Evolutionary conservation across 2,329 filamentous ascomycete species (phyloP).

Genomic region (Aspergillus bombycis): DNA sequence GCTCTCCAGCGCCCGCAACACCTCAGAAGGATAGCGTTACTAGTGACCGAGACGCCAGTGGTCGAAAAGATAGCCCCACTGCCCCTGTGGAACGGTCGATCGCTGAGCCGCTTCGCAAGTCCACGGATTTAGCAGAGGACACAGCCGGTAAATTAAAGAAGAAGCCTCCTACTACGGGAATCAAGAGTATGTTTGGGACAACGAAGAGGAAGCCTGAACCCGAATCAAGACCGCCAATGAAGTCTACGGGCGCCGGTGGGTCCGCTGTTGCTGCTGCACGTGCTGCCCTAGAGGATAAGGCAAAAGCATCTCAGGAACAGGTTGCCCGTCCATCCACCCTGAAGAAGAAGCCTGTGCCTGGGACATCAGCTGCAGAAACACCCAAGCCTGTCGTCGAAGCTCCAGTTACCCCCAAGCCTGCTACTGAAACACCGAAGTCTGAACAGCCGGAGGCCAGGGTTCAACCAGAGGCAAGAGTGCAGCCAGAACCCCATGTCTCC

Average conservation of each 20-base stretch:
- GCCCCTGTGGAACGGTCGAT: slow-evolving; percentile 25
- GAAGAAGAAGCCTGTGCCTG: slow-evolving; percentile 40
- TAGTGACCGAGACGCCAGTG: slow-evolving; percentile 17
- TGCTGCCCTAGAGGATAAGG: slow-evolving; percentile 45
- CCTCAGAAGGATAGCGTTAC: slow-evolving; percentile 25
- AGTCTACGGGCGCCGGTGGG: slow-evolving; percentile 35
- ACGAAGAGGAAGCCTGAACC: slow-evolving; percentile 43
- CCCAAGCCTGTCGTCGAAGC: slow-evolving; percentile 14
- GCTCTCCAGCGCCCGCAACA: slow-evolving; percentile 30
- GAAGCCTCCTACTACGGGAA: slow-evolving; percentile 44
- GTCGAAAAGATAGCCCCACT: slow-evolving; percentile 21
- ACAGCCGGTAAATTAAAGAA: slow-evolving; percentile 49
- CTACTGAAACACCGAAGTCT: slow-evolving; percentile 16
- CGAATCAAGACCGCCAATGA: slow-evolving; percentile 32
- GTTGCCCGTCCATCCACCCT: slow-evolving; percentile 26
- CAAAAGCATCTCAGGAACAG: slow-evolving; percentile 37
- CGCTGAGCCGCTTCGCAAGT: slow-evolving; percentile 36
- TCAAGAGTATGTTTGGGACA: slow-evolving; percentile 49
- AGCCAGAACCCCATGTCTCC: slow-evolving; percentile 3
- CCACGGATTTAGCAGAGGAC: slow-evolving; percentile 34
- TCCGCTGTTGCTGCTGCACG: slow-evolving; percentile 48
- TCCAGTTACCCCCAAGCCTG: slow-evolving; percentile 13
- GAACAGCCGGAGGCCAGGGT: slow-evolving; percentile 21
- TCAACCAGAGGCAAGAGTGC: slow-evolving; percentile 14
- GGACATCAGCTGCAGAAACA: slow-evolving; percentile 13